These are phyloP conservation scores for Syzygium jambos DNA, from an alignment of 345 rosid species.

Conservation along the genomic window DNA sequence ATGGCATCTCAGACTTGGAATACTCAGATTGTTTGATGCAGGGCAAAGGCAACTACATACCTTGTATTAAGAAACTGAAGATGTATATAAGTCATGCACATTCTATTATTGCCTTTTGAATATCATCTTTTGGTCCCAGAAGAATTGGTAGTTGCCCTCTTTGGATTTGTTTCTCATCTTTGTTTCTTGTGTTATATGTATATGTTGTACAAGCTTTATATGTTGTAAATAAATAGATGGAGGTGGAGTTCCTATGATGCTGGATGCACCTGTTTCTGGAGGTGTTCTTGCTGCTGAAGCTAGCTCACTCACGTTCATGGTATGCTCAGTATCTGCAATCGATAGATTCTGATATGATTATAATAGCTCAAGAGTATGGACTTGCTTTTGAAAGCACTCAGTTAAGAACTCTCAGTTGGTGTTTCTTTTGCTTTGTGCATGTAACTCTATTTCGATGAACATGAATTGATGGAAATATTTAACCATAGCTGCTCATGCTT, in stretches of 20 bases:
- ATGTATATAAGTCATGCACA: not conserved
- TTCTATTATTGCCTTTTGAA: not conserved
- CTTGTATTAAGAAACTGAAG: not conserved
- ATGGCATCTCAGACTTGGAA: not conserved
- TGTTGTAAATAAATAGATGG: constrained; percentile 18
- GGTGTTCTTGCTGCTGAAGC: constrained; percentile 95
- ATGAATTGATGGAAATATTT: not conserved
- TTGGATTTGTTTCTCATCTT: not conserved
- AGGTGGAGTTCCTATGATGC: constrained; percentile 66
- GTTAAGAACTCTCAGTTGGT: not conserved
- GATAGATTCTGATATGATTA: not conserved
- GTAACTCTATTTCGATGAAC: not conserved
- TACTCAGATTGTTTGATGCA: not conserved
- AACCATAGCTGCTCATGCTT: not conserved
- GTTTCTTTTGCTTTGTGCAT: not conserved
- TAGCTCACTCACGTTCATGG: constrained; percentile 89
- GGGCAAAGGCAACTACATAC: not conserved
- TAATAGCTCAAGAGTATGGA: not conserved
- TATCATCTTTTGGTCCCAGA: not conserved
- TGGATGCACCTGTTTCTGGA: constrained; percentile 98
- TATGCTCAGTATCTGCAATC: constrained; percentile 4
- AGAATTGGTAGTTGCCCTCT: not conserved
- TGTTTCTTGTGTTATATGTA: not conserved
- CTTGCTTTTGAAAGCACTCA: not conserved
- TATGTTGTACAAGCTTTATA: not conserved